Evolutionary conservation across 306 rosid species (phyloP), one percentile per base, ranked within the genome.

Genomic region (Prunus campanulata): DNA sequence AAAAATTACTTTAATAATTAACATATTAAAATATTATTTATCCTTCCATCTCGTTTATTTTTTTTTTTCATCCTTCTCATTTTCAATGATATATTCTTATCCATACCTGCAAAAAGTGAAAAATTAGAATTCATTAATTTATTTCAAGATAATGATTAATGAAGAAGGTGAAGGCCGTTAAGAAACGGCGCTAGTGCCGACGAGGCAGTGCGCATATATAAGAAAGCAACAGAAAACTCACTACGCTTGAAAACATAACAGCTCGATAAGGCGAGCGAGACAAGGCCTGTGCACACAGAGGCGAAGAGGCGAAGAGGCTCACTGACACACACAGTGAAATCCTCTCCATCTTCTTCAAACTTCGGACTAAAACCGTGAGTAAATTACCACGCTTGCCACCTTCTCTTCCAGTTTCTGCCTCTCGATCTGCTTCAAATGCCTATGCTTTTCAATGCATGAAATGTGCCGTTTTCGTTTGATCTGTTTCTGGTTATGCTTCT

Each of bases 171-270:
- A 32, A 13, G 14, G n/a, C 76, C 91, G 95, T 89, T 66, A 91
- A 71, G 68, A 74, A 80, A 84, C 93, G 93, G 83, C 86, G 96
- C 79, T 77, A 79, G 74, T 67, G 86, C 90, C 88, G 91, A 93
- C 92, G 87, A 75, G 72, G 65, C 77, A 48, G 24, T 16, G 42
- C 30, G 67, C 44, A 66, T 87, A 87, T 89, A 80, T 39, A 39
- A 39, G 44, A 81, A 65, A 48, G 85, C 35, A 84, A 86, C 81
- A 79, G 88, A 82, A 82, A 56, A 42, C 66, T 42, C 30, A 20
- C 25, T 13, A 11, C 32, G 25, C 64, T 20, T 11, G 70, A 77
- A 77, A 46, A 78, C 83, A 30, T 73, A 63, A 79, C 82, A 80
- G 71, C 69, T 77, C 77, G 80, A 73, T 39, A 63, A 70, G 82